Evolutionary conservation across 1,284 basidiomycete species (phyloP).

Genomic region (Microbotryomycetes sp.): DNA sequence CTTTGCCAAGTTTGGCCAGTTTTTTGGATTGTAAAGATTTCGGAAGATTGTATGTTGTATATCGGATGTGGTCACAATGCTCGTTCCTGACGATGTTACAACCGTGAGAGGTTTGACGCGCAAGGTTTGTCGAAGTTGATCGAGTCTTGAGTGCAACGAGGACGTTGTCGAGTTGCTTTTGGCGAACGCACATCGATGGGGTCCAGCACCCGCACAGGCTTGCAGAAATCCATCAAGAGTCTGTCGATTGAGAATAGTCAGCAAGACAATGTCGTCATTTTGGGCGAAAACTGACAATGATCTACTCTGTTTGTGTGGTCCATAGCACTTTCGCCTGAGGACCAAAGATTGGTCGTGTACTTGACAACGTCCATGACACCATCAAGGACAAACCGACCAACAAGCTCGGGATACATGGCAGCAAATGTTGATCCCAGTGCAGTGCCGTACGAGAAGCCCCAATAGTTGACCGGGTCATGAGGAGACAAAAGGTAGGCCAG

Average conservation of each 20-base stretch:
- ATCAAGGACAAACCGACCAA: constrained; percentile 36
- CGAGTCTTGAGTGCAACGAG: not conserved
- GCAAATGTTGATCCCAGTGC: constrained; percentile 38
- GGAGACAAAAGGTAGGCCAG: constrained; percentile 35
- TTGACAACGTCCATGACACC: constrained; percentile 27
- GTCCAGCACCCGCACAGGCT: not conserved
- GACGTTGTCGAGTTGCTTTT: not conserved
- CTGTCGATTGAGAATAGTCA: not conserved
- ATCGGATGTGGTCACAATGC: constrained; percentile 4
- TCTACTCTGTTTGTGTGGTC: constrained; percentile 28
- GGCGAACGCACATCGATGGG: constrained; percentile 2
- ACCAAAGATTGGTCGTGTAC: constrained; percentile 25
- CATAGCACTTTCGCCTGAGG: constrained; percentile 30
- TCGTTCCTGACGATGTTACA: not conserved
- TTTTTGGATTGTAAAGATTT: constrained; percentile 3
- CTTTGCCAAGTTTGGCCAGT: constrained; percentile 4
- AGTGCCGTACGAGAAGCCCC: constrained; percentile 37
- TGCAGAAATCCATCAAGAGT: constrained; percentile 5
- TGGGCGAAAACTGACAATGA: not conserved
- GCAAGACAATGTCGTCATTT: constrained; percentile 16
- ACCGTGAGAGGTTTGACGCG: constrained; percentile 1
- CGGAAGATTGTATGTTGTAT: constrained; percentile 5
- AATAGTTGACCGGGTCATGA: constrained; percentile 34
- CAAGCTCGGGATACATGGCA: constrained; percentile 38
- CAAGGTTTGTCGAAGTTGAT: not conserved